phyloP scores from a whole-genome alignment of 139 green algal genomes.

The Chlorella sorokiniana region DNA sequence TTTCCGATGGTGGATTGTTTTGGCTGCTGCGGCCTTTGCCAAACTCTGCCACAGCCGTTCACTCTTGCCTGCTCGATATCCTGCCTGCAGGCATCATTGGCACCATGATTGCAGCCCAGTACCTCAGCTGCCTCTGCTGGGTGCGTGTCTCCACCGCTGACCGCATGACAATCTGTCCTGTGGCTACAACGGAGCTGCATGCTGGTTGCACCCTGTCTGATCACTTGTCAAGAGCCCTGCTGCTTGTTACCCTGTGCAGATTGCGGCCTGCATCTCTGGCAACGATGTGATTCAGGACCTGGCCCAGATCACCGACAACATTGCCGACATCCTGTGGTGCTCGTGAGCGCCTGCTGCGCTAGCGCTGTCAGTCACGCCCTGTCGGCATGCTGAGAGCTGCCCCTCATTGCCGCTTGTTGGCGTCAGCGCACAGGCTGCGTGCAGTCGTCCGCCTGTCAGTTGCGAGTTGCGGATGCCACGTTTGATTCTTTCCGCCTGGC shows the following conservation, averaged over 20 bases:
- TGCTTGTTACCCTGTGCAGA: constrained; percentile 33
- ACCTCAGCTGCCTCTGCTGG: constrained; percentile 85
- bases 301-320: constrained; percentile 72
- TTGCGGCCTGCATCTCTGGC: constrained; percentile 79
- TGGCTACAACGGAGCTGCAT: neutral
- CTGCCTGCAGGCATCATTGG: constrained; percentile 43
- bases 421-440: neutral
- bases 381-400: neutral
- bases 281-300: constrained; percentile 64
- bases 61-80: neutral
- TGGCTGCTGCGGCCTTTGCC: neutral
- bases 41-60: constrained; percentile 55
- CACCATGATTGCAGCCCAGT: constrained; percentile 77
- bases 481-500: neutral
- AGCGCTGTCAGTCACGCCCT: neutral
- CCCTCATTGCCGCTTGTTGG: neutral
- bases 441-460: too few relatives aligned
- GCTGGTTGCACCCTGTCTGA: neutral
- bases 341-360: constrained; percentile 61
- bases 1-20: neutral
- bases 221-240: neutral
- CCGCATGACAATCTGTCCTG: neutral
- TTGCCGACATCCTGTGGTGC: constrained; percentile 86
- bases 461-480: neutral
- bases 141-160: constrained; percentile 39